A percentile compares a stretch with the other conserved stretches of the same genome.
Conservation (phyloP, 768 basidiomycete genomes). For the Leucosporidium yakuticum region DNA sequence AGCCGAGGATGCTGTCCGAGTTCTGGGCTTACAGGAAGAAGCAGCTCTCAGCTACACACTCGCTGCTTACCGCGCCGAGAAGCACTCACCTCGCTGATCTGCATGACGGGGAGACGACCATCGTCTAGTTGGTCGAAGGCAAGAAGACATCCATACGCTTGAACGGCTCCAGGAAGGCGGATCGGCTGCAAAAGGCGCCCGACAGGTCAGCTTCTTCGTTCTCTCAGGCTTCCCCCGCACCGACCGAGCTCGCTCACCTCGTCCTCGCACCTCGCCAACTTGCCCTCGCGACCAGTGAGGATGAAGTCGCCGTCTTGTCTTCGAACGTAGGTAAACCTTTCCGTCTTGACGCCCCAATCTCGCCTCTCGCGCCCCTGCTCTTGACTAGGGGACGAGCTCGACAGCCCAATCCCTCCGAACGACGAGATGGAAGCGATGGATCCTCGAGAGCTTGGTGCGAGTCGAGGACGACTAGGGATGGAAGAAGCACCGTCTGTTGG, state of each 20-base stretch:
- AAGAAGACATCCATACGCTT: constrained; percentile 72
- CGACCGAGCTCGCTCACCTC: constrained; percentile 52
- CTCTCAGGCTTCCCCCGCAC: neutral
- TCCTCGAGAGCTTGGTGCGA: too few species aligned
- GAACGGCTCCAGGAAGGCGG: constrained; percentile 70
- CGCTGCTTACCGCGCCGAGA: too few species aligned
- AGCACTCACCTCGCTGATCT: constrained; percentile 66
- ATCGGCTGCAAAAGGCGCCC: constrained; percentile 54
- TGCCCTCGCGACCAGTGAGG: constrained; percentile 59
- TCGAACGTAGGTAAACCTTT: too few species aligned
- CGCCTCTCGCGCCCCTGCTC: too few species aligned
- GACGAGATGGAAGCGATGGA: too few species aligned
- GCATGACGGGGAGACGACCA: constrained; percentile 57
- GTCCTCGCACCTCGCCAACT: constrained; percentile 64
- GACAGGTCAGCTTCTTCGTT: neutral
- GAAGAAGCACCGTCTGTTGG: too few species aligned
- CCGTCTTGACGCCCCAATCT: too few species aligned
- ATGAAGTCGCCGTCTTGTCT: constrained; percentile 37
- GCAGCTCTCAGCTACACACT: neutral
- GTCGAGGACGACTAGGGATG: too few species aligned
- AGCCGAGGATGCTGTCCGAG: constrained; percentile 64
- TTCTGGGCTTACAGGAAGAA: constrained; percentile 52
- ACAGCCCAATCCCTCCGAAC: too few species aligned
- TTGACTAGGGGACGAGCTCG: too few species aligned
- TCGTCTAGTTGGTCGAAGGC: constrained; percentile 60